Evolutionary conservation across 371 early-diverging fungal species (phyloP).

Genomic region (Chytridiales sp.): DNA sequence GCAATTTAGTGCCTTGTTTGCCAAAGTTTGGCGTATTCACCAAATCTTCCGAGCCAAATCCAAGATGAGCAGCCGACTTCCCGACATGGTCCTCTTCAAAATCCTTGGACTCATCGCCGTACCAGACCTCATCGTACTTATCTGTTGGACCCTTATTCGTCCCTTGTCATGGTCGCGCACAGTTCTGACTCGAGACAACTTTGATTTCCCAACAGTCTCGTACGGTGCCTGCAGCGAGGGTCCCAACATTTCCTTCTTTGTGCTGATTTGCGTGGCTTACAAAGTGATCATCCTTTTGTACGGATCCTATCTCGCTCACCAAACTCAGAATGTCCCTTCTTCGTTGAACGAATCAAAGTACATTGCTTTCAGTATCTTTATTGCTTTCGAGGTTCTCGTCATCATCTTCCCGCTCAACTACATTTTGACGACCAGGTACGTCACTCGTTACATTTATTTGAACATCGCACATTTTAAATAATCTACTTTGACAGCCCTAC

Average conservation of each 20-base stretch:
- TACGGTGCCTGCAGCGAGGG: no score
- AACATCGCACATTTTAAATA: no score
- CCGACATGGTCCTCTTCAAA: not conserved
- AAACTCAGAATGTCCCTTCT: not conserved
- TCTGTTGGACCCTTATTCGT: not conserved
- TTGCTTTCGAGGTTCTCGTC: not conserved
- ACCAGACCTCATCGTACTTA: not conserved
- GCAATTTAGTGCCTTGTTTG: not conserved
- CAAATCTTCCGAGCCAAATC: not conserved
- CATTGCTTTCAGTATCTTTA: slow-evolving; percentile 1
- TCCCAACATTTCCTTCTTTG: not conserved
- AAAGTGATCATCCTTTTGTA: slow-evolving; percentile 1
- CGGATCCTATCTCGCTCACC: slow-evolving; percentile 1
- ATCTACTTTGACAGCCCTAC: not conserved
- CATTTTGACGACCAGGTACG: not conserved
- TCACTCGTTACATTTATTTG: not conserved
- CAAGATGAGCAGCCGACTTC: not conserved
- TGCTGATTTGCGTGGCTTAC: not conserved
- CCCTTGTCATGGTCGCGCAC: not conserved
- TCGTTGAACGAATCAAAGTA: slow-evolving; percentile 1
- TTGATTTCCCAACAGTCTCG: no score
- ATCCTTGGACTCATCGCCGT: not conserved
- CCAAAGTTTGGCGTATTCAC: not conserved
- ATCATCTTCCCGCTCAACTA: slow-evolving; percentile 5
- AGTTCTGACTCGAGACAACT: no score